Conservation (phyloP, 768 basidiomycete genomes). For the Erythrobasidium yunnanense region DNA sequence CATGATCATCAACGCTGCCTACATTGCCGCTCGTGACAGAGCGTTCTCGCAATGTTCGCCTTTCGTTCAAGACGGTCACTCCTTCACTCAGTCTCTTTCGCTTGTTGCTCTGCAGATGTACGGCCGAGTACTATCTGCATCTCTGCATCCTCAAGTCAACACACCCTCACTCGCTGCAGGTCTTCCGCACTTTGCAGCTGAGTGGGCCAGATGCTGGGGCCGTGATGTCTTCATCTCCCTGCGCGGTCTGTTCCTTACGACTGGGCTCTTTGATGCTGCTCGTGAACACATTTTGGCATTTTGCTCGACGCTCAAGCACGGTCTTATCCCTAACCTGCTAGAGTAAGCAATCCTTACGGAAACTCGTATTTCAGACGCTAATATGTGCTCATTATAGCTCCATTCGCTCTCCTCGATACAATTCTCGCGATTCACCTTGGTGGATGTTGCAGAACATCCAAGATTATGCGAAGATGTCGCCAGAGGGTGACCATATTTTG, state of each 20-base stretch:
- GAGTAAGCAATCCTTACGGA: constrained; percentile 60
- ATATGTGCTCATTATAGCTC: not conserved
- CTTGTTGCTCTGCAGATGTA: constrained; percentile 62
- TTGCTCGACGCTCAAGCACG: constrained; percentile 74
- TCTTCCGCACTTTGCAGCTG: constrained; percentile 79
- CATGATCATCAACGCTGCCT: constrained; percentile 75
- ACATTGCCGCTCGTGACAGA: constrained; percentile 74
- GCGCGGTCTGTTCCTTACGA: constrained; percentile 75
- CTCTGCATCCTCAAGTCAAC: constrained; percentile 54
- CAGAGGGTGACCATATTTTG: constrained; percentile 70
- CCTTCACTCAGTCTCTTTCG: constrained; percentile 81
- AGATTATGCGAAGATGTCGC: constrained; percentile 73
- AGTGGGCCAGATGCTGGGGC: constrained; percentile 97
- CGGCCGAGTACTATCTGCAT: constrained; percentile 79
- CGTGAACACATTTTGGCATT: constrained; percentile 84
- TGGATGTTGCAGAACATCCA: constrained; percentile 99
- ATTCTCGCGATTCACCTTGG: constrained; percentile 96
- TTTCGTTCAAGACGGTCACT: constrained; percentile 71
- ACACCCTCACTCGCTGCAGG: constrained; percentile 86
- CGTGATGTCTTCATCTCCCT: constrained; percentile 48
- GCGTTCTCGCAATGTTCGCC: constrained; percentile 80
- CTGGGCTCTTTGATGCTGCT: constrained; percentile 75
- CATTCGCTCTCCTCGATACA: constrained; percentile 48
- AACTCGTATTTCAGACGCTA: not conserved
- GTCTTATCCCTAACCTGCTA: constrained; percentile 86